phyloP scores from a whole-genome alignment of 108 stramenopile species.

The Skeletonema marinoi region DNA sequence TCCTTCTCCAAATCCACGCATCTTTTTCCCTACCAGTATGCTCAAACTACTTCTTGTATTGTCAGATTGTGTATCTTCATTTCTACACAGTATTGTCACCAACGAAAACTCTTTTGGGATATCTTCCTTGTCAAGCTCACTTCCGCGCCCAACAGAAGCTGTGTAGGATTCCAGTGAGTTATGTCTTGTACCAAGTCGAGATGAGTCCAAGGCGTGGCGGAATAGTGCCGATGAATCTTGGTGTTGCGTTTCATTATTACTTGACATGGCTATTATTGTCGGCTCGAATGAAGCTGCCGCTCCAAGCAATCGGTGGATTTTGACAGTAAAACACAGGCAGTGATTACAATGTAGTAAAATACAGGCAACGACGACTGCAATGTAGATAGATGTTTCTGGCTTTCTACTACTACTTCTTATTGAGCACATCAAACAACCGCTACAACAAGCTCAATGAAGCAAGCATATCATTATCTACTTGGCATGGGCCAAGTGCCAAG shows the following conservation, averaged over 20 bases:
- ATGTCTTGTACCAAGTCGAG: not conserved
- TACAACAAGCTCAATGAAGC: too few relatives aligned
- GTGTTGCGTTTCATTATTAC: not conserved
- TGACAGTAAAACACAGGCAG: too few relatives aligned
- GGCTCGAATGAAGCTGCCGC: too few relatives aligned
- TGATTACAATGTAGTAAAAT: too few relatives aligned
- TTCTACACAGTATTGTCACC: not conserved
- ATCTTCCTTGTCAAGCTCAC: not conserved
- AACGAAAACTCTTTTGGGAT: not conserved
- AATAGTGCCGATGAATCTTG: not conserved
- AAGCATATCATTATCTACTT: too few relatives aligned
- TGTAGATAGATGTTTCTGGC: too few relatives aligned
- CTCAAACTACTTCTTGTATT: constrained; percentile 20
- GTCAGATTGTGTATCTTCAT: not conserved
- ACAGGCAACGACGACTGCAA: too few relatives aligned
- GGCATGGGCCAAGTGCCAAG: too few relatives aligned
- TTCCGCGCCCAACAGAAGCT: not conserved
- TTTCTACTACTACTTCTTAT: too few relatives aligned
- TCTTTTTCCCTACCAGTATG: constrained; percentile 71
- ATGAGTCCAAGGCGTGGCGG: not conserved
- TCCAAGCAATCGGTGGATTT: too few relatives aligned
- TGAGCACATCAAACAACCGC: too few relatives aligned
- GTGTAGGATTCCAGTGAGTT: not conserved
- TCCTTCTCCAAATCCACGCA: constrained; percentile 75
- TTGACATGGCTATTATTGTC: not conserved